Percentiles rank a stretch among this genome's conserved stretches.
These are phyloP conservation scores for Tuber calosporum DNA, from an alignment of 495 filamentous ascomycete genomes.

Conservation along the genomic window DNA sequence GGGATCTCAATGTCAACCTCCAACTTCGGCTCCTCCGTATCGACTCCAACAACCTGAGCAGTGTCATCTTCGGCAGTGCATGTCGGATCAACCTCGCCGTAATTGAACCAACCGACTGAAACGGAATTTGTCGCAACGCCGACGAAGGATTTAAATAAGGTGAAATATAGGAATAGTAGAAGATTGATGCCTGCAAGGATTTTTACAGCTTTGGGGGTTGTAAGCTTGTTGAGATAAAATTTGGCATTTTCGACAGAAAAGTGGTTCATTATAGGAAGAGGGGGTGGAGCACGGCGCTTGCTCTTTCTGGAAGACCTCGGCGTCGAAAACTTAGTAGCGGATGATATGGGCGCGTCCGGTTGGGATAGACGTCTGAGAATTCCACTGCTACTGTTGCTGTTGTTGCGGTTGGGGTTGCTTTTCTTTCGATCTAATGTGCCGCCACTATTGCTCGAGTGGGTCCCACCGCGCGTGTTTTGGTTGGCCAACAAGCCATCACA, in stretches of 20 bases:
- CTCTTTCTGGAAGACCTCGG: slow-evolving; percentile 21
- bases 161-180: slow-evolving; percentile 27
- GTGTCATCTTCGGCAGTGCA: not conserved
- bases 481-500: slow-evolving; percentile 3
- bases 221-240: slow-evolving; percentile 15
- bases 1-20: not conserved
- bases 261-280: not conserved
- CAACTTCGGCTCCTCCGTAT: not conserved
- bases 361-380: slow-evolving; percentile 8
- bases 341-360: slow-evolving; percentile 5
- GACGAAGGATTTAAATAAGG: slow-evolving; percentile 11
- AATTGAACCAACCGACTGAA: not conserved
- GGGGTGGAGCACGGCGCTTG: not conserved
- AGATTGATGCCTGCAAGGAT: slow-evolving; percentile 25
- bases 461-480: slow-evolving; percentile 16
- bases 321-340: not conserved
- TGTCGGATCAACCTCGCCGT: not conserved
- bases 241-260: not conserved
- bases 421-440: slow-evolving; percentile 11
- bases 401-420: slow-evolving; percentile 5
- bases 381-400: slow-evolving; percentile 10
- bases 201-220: slow-evolving; percentile 21
- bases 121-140: not conserved
- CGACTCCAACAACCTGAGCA: not conserved
- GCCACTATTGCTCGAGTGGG: slow-evolving; percentile 12